phyloP scores from a whole-genome alignment of 306 rosid genomes.

The barrel medic (Medicago truncatula) region MtrunA17r5.0-ANR NC_053042.1:43482501-43483000 shows the following conservation, averaged over 20 bases:
- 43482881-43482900: conserved; percentile 88
- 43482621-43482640: not conserved
- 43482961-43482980: not conserved
- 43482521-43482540: too few relatives aligned
- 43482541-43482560: too few relatives aligned
- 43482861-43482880: conserved; percentile 84
- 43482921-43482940: not conserved
- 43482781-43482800: not conserved
- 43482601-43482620: not conserved
- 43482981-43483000: not conserved
- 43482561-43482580: too few relatives aligned
- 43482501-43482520: too few relatives aligned
- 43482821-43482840: conserved; percentile 76
- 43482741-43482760: conserved; percentile 76
- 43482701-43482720: conserved; percentile 52
- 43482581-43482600: not conserved
- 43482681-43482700: conserved; percentile 38
- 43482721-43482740: conserved; percentile 66
- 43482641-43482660: not conserved
- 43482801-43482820: not conserved
- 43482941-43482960: not conserved
- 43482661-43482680: not conserved
- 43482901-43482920: conserved; percentile 57
- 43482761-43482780: not conserved
- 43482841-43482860: conserved; percentile 74